These are phyloP conservation scores for Chara braunii DNA, from an alignment of 139 green algal genomes.

Conservation along the genomic window DNA sequence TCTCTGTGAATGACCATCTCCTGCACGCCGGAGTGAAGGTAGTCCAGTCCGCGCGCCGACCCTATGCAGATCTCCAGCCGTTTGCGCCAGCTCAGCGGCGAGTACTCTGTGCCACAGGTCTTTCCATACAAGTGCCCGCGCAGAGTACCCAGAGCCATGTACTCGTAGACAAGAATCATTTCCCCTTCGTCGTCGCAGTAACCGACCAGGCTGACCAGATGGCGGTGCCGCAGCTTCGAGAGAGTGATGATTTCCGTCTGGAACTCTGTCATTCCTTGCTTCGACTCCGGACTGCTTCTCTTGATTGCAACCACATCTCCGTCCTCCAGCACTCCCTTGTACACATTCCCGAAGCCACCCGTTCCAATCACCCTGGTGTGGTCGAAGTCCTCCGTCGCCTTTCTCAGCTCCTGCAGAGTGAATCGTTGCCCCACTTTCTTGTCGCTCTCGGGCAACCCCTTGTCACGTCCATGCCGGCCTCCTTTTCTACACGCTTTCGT, in stretches of 20 bases:
- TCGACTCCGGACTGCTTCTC: background rate
- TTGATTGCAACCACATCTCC: slow-evolving; percentile 26
- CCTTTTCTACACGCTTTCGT: too few species aligned
- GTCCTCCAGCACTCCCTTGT: slow-evolving; percentile 11
- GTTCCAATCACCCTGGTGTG: slow-evolving; percentile 7
- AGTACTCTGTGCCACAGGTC: too few species aligned
- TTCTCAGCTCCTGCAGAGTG: slow-evolving; percentile 17
- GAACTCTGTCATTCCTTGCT: slow-evolving; percentile 15
- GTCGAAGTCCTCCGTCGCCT: slow-evolving; percentile 23
- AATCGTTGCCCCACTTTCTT: too few species aligned
- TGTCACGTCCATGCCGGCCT: too few species aligned
- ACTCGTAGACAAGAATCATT: too few species aligned
- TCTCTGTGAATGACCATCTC: slow-evolving; percentile 15
- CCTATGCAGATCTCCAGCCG: slow-evolving; percentile 18
- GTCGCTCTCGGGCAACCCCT: too few species aligned
- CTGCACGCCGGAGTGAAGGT: slow-evolving; percentile 14
- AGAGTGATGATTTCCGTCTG: slow-evolving; percentile 15
- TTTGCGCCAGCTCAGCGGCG: background rate
- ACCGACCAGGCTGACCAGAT: slow-evolving; percentile 28
- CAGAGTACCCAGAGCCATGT: too few species aligned
- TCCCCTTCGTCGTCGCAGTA: too few species aligned
- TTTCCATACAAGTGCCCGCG: too few species aligned
- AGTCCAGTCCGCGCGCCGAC: slow-evolving; percentile 9
- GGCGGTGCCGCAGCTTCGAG: slow-evolving; percentile 12
- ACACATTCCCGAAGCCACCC: slow-evolving; percentile 25